These are phyloP conservation scores for Zea mays DNA, from an alignment of 176 grass and related monocot genomes.

Conservation along the genomic window DNA sequence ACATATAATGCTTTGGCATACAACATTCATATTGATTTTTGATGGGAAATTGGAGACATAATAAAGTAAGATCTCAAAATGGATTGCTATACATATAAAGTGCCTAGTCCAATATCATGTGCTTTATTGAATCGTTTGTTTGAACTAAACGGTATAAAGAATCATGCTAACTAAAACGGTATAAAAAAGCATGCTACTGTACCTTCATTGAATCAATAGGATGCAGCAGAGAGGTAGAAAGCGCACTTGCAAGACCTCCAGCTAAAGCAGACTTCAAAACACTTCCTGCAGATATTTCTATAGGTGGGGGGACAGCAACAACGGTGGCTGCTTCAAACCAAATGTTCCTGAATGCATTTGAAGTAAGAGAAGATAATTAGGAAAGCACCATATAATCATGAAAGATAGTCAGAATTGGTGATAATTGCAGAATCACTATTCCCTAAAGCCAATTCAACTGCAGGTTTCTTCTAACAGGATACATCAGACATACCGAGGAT, in stretches of 20 bases:
- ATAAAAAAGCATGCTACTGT: conserved; percentile 17
- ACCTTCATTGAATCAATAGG: conserved; percentile 99
- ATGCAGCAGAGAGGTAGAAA: conserved; percentile 89
- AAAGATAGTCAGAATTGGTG: not conserved
- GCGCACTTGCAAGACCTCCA: conserved; percentile 90
- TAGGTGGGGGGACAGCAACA: conserved; percentile 82
- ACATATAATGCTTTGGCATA: conserved; percentile 17
- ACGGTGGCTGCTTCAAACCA: conserved; percentile 99
- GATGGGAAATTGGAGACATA: not conserved
- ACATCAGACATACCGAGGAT: conserved; percentile 69
- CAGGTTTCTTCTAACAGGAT: not conserved
- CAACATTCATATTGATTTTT: conserved; percentile 1
- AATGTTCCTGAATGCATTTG: conserved; percentile 74
- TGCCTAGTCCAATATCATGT: not conserved
- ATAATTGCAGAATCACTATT: not conserved
- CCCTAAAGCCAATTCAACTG: conserved; percentile 1
- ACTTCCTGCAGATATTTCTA: conserved; percentile 77
- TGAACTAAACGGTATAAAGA: conserved; percentile 15
- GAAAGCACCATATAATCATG: not conserved
- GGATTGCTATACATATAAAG: conserved; percentile 4
- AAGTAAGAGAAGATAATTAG: too few species aligned
- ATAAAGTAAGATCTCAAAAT: not conserved
- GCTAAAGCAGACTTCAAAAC: conserved; percentile 97
- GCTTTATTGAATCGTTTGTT: not conserved
- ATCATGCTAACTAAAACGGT: conserved; percentile 28